Base-by-base conservation (phyloP, 2,329 filamentous ascomycete species). In the Byssothecium circinans region DNA sequence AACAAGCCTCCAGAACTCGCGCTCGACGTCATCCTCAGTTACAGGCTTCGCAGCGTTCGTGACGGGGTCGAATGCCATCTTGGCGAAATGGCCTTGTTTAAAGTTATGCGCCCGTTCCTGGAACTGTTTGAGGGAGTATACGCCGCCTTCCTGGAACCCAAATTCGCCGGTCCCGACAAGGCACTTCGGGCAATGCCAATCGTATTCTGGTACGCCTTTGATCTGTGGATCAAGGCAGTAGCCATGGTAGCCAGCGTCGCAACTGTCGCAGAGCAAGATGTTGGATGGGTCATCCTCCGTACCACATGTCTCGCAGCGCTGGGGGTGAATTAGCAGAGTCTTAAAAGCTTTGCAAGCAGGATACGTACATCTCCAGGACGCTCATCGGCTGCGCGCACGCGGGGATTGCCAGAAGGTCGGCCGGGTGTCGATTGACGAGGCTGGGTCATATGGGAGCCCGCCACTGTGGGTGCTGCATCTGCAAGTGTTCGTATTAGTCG, bases 101-200 rank as follows among this genome's bases (percentile, higher is more conserved):
- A 99, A 99, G 59, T 89, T 88, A 58, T 89, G 89, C 5, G 94
- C 94, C 69, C 92, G 96, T 67, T 96, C 89, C 69, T 99, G 94
- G 68, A 99, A 99, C 62, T 95, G 89, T 62, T 88, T 91, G 20
- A 99, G 78, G 0, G 94, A 99, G 72, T 99, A 99, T 18, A 96
- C 81, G 3, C 91, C 91, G 19, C 94, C 94, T 70, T 99, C 94
- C 66, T 97, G 92, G 53, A 99, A 99, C 0, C 94, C 94, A 62
- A 96, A 99, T 57, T 97, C 91, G 32, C 92, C 91, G 47, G 95
- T 95, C 38, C 94, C 94, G 19, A 99, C 94, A 20, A 99, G 81
- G 68, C 94, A 99, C 63, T 91, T 84, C 0, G 94, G 88, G 59
- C 94, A 99, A 67, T 97, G 92, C 94, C 94, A 99, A 64, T 97